Evolutionary conservation across 306 rosid genomes (phyloP).

Genomic region (Rosa rugosa): DNA sequence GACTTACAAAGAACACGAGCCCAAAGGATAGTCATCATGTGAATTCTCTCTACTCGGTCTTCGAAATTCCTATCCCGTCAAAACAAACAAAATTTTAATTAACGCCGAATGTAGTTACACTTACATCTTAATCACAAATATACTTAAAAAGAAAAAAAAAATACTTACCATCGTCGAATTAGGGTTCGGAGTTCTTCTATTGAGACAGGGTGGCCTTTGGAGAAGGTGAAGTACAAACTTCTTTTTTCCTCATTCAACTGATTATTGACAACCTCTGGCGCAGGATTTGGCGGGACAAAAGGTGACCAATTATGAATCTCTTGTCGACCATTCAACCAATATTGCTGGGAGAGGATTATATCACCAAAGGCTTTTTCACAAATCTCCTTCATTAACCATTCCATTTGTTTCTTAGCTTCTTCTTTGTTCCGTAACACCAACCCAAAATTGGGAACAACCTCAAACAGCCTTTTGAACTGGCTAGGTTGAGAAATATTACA

Average conservation of each 20-base stretch:
- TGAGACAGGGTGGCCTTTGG: not conserved
- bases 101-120: not conserved
- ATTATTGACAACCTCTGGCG: not conserved
- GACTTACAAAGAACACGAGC: constrained; percentile 4
- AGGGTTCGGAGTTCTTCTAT: constrained; percentile 6
- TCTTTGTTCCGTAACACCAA: not conserved
- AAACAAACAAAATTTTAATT: not conserved
- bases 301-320: not conserved
- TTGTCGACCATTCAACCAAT: not conserved
- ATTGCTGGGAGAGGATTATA: not conserved
- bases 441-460: not conserved
- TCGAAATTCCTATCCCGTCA: not conserved
- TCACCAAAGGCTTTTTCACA: constrained; percentile 16
- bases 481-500: not conserved
- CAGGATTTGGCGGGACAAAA: not conserved
- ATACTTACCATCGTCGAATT: not conserved
- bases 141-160: not conserved
- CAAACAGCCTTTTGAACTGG: not conserved
- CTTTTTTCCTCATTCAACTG: not conserved
- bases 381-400: not conserved
- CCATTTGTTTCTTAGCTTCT: not conserved
- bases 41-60: constrained; percentile 3
- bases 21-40: not conserved
- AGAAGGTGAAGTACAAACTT: constrained; percentile 20
- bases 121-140: not conserved